Evolutionary conservation across 1,139 yeast species (phyloP), one percentile per base, ranked within the genome.

Genomic region (Scheffersomyces insectosa): DNA sequence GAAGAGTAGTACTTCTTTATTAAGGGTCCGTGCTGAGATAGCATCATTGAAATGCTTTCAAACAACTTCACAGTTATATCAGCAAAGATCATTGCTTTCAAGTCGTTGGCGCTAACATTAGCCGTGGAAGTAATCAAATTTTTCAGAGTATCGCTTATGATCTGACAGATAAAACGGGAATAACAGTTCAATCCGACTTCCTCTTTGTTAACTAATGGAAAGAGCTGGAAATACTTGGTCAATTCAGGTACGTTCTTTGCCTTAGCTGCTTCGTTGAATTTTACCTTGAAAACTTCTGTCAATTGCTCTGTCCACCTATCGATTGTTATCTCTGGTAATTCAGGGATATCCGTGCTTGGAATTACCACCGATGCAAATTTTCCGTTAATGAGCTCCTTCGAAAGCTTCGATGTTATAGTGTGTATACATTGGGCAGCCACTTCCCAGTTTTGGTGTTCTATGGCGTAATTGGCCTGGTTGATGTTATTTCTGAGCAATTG

Each of bases 291-390:
- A 2, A 82, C 66, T 2, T 62, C 62, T 2, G 81, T 82, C 45
- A 91, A 70, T 36, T 81, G 75, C 1, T 67, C 68, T 4, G 81
- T 76, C 79, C 95, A 88, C 13, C 70, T 71, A 1, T 66, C 60
- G 1, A 93, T 58, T 0, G 87, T 69, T 1, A 68, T 75, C 11
- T 65, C 62, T 0, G 99, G 98, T 41, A 78, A 69, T 43, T 88
- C 96, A 0, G 97, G 97, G n/a, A 90, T 76, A 42, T 88, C 95
- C 7, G 88, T 75, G 0, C 96, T 83, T 0, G 99, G 99, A n/a
- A 93, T 93, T 56, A 88, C 88, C 38, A 77, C 82, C 40, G 83
- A 78, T 2, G 96, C 93, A 63, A 85, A 90, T 44, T 77, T 71
- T n/a, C 96, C 91, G 10, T 63, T 52, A 9, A 77, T 70, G 16